Conservation (phyloP, 352 stramenopile species). For the Pythium dissotocum region DNA sequence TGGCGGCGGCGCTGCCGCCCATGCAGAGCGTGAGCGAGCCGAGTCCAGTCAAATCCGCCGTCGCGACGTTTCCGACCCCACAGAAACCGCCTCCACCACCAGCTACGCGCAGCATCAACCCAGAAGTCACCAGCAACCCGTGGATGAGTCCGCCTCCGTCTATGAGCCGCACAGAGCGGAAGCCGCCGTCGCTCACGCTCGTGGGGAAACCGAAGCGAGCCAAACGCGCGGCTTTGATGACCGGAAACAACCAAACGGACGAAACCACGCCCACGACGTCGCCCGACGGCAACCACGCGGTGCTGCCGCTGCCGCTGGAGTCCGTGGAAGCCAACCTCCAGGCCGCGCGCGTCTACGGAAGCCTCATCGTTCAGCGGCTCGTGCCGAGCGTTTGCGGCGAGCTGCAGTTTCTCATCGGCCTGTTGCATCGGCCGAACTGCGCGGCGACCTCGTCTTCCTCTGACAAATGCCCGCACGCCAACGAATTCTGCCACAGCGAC, state of each 20-base stretch:
- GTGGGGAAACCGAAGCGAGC: conserved; percentile 7
- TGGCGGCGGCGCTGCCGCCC: conserved; percentile 16
- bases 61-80: neutral
- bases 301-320: conserved; percentile 2
- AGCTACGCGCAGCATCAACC: neutral
- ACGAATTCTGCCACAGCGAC: conserved; percentile 50
- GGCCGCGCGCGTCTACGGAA: conserved; percentile 53
- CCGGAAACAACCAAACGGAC: conserved; percentile 5
- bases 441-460: neutral
- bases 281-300: neutral
- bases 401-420: conserved; percentile 33
- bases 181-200: neutral
- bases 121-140: neutral
- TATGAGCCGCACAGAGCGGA: neutral
- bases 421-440: conserved; percentile 22
- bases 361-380: conserved; percentile 48
- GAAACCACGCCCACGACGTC: neutral
- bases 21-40: neutral
- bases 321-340: conserved; percentile 32
- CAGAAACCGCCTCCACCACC: conserved; percentile 1
- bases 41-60: conserved; percentile 8
- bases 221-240: neutral
- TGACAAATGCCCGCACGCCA: conserved; percentile 7
- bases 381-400: conserved; percentile 45
- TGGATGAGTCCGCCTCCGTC: conserved; percentile 15